Evolutionary conservation across 2,329 filamentous ascomycete genomes (phyloP).

Genomic region (Fusarium staphyleae): DNA sequence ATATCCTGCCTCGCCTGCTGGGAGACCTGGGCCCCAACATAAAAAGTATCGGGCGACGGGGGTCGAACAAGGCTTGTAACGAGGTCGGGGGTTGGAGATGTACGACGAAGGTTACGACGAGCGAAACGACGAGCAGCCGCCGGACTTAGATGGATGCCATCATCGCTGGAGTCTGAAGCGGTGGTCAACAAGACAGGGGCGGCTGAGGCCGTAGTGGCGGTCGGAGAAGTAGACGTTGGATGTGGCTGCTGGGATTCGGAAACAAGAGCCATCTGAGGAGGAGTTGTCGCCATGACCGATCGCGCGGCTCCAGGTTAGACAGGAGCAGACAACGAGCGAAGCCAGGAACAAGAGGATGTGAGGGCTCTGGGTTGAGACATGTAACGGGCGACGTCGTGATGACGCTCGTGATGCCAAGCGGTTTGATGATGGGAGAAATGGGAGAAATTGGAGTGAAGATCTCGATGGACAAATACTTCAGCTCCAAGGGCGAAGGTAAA

Average conservation of each 20-base stretch:
- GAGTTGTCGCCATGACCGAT: conserved; percentile 35
- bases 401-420: conserved; percentile 17
- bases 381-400: conserved; percentile 28
- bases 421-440: conserved; percentile 7
- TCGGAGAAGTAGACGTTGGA: conserved; percentile 21
- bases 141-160: conserved; percentile 46
- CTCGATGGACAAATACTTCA: conserved; percentile 30
- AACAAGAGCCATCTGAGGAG: conserved; percentile 11
- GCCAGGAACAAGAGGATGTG: conserved; percentile 10
- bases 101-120: conserved; percentile 46
- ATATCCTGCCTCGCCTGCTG: conserved; percentile 34
- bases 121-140: conserved; percentile 48
- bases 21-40: conserved; percentile 40
- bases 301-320: conserved; percentile 3
- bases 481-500: conserved; percentile 15
- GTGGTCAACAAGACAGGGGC: conserved; percentile 24
- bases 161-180: conserved; percentile 48
- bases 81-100: conserved; percentile 50
- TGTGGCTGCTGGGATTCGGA: conserved; percentile 18
- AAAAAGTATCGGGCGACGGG: conserved; percentile 48
- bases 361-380: conserved; percentile 22
- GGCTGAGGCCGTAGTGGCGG: conserved; percentile 5
- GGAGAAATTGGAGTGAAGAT: conserved; percentile 21
- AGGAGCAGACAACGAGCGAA: conserved; percentile 12
- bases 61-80: conserved; percentile 51